phyloP scores from a whole-genome alignment of 805 yeast genomes.

The Clavispora fructus region DNA sequence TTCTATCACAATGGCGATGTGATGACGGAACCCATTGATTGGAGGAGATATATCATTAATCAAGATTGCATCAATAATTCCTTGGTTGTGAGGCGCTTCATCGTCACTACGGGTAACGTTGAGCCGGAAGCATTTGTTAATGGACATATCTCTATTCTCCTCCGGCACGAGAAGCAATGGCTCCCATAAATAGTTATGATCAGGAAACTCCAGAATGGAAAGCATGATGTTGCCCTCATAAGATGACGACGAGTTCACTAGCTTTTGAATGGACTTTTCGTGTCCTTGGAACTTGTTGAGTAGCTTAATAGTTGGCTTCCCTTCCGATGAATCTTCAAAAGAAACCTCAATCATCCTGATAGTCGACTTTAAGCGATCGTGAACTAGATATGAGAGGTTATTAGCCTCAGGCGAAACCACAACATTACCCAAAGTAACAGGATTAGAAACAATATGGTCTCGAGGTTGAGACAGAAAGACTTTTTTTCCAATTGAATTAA shows the following conservation, averaged over 20 bases:
- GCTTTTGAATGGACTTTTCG: constrained; percentile 65
- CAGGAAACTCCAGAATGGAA: constrained; percentile 35
- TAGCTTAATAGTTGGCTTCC: constrained; percentile 7
- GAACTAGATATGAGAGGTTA: constrained; percentile 22
- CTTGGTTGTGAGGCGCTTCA: constrained; percentile 9
- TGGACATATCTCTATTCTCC: constrained; percentile 15
- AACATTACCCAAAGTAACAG: background rate
- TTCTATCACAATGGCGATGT: constrained; percentile 28
- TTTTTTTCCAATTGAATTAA: background rate
- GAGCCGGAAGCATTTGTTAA: constrained; percentile 30
- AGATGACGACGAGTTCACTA: constrained; percentile 53
- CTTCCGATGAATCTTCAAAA: constrained; percentile 5
- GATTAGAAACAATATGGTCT: background rate
- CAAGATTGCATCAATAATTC: constrained; percentile 29
- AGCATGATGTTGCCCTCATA: constrained; percentile 24
- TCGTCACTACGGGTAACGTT: constrained; percentile 15
- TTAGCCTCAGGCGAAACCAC: background rate
- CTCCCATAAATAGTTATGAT: constrained; percentile 39
- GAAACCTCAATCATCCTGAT: constrained; percentile 22
- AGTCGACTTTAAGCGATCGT: constrained; percentile 34
- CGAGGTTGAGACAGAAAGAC: background rate
- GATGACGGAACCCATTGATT: constrained; percentile 17
- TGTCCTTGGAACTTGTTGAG: constrained; percentile 74
- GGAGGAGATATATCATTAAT: constrained; percentile 25
- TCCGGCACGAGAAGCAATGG: constrained; percentile 23